phyloP scores from a whole-genome alignment of 164 flowering plant genomes.

The Tetrastigma voinierianum region DNA sequence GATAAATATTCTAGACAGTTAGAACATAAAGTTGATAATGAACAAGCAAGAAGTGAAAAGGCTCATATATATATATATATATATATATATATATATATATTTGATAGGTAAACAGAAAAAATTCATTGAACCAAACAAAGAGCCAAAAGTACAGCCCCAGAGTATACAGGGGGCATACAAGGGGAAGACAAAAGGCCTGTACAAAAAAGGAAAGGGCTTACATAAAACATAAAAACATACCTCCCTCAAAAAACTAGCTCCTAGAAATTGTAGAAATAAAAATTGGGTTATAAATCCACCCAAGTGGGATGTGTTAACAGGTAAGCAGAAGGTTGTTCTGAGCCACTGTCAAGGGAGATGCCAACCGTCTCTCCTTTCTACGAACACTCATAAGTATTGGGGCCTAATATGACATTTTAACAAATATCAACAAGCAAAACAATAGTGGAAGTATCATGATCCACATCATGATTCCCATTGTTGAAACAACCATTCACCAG shows the following conservation, averaged over 20 bases:
- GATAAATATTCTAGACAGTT: neutral
- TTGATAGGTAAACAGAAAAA: too few relatives aligned
- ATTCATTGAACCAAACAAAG: too few relatives aligned
- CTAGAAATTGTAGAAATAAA: slow-evolving; percentile 17
- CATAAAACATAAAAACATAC: too few relatives aligned
- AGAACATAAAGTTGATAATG: neutral
- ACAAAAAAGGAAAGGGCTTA: too few relatives aligned
- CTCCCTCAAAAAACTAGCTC: too few relatives aligned
- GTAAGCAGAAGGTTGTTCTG: slow-evolving; percentile 46
- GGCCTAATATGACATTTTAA: neutral
- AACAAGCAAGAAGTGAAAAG: neutral
- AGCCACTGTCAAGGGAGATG: slow-evolving; percentile 70
- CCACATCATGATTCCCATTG: neutral
- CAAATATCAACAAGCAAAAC: neutral
- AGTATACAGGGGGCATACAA: too few relatives aligned
- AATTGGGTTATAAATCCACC: slow-evolving; percentile 33
- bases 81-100: too few relatives aligned
- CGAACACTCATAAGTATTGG: slow-evolving; percentile 21
- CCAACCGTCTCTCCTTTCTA: slow-evolving; percentile 69
- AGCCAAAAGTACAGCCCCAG: too few relatives aligned
- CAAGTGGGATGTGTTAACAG: slow-evolving; percentile 40
- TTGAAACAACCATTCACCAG: neutral
- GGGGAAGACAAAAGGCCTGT: too few relatives aligned
- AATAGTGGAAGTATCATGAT: neutral
- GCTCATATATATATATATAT: too few relatives aligned